phyloP scores from a whole-genome alignment of 129 eudicot genomes.

The carrot (Daucus carota) region DH1_v3.0 NC_030381.2:37725001-37725500 shows the following conservation, averaged over 20 bases:
- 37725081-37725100: conserved; percentile 66
- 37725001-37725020: conserved; percentile 83
- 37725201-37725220: conserved; percentile 64
- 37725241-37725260: conserved; percentile 58
- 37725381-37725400: conserved; percentile 67
- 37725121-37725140: background rate
- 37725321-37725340: conserved; percentile 76
- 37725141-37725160: background rate
- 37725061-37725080: conserved; percentile 88
- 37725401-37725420: background rate
- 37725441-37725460: background rate
- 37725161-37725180: background rate
- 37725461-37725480: background rate
- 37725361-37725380: conserved; percentile 76
- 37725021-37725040: conserved; percentile 79
- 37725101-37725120: conserved; percentile 61
- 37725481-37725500: conserved; percentile 31
- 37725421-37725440: background rate
- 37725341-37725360: conserved; percentile 83
- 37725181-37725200: conserved; percentile 27
- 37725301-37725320: conserved; percentile 52
- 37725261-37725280: conserved; percentile 69
- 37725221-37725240: conserved; percentile 62
- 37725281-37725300: conserved; percentile 70
- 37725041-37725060: conserved; percentile 74